A percentile compares a stretch with the other conserved stretches of the same genome.
Evolutionary conservation across 2,329 filamentous ascomycete genomes (phyloP).

Genomic region (Pseudogymnoascus sp.): DNA sequence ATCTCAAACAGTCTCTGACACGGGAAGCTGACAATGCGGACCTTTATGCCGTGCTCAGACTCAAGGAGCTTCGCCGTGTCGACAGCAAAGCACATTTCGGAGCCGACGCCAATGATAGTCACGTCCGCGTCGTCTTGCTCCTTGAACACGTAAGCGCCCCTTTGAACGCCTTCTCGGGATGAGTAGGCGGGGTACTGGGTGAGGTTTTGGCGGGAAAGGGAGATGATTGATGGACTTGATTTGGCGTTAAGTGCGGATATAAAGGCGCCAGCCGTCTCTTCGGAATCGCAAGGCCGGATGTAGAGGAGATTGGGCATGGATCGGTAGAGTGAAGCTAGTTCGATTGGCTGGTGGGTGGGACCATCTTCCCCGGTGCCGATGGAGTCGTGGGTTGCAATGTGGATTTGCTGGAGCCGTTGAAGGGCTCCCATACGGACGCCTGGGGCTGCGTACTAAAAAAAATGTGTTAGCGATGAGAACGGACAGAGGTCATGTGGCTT

Average conservation of each 20-base stretch:
- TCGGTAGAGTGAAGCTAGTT: conserved; percentile 46
- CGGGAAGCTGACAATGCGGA: conserved; percentile 38
- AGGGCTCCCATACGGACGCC: conserved; percentile 54
- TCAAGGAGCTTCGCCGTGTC: conserved; percentile 33
- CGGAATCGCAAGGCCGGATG: conserved; percentile 50
- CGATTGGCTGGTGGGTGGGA: conserved; percentile 32
- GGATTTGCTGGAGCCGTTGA: conserved; percentile 46
- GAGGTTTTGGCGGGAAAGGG: conserved; percentile 38
- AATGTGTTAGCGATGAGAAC: neutral
- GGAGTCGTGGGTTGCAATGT: conserved; percentile 53
- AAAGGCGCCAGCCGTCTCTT: conserved; percentile 50
- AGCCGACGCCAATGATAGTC: conserved; percentile 35
- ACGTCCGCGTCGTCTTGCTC: conserved; percentile 39
- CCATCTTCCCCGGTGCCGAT: conserved; percentile 54
- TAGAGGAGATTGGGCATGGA: conserved; percentile 56
- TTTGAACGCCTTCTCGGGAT: conserved; percentile 34
- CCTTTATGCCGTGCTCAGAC: conserved; percentile 31
- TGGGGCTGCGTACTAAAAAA: conserved; percentile 42
- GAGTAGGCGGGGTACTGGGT: conserved; percentile 34
- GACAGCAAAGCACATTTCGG: conserved; percentile 36
- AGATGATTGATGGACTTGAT: conserved; percentile 40
- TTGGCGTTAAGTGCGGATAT: conserved; percentile 38
- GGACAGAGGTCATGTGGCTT: neutral
- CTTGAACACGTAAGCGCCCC: conserved; percentile 40
- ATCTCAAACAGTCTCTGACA: conserved; percentile 38